Base-by-base conservation (phyloP, 768 basidiomycete genomes). In the Lactarius tabidus region DNA sequence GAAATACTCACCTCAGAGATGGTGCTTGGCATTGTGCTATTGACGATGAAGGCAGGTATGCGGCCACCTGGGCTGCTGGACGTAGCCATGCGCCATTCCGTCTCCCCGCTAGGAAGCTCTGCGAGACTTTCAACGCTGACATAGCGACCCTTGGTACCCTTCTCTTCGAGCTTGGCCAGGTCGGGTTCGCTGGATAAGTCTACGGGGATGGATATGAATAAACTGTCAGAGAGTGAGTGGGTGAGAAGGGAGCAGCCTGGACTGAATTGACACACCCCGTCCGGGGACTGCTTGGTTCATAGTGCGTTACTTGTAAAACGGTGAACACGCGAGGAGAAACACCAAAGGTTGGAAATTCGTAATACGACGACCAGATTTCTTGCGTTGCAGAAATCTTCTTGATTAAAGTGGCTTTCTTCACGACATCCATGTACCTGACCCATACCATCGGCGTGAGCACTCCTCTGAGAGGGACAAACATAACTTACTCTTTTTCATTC, bases 61-160 rank as follows among this genome's bases (percentile, higher is more conserved):
- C 73, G 80, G 28, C 90, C 90, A 29, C 88, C 89, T 15, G 88
- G 84, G 2, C 82, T 84, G 69, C 86, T 87, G 29, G 87, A 86
- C 2, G 88, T 89, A 3, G 89, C 90, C 90, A 92, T 90, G 45
- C 84, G 79, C 90, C 90, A 92, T 74, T 91, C 89, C 15, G 84
- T 82, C 56, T 75, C 82, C 57, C 87, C 90, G 66, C 83, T 77
- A 23, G 82, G 82, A 45, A 86, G 80, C 73, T 88, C 87, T 51
- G 77, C 74, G 59, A 93, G 70, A 35, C 82, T 80, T 74, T 92
- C 91, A 4, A 89, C 85, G 69, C 85, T 84, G 43, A 83, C 85
- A 71, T 91, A 91, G 70, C 82, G 84, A 1, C 86, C 90, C 67
- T 80, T 84, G 2, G 83, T 83, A 8, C 83, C 87, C 60, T 83